Evolutionary conservation across 83 land plant species (phyloP).

Genomic region (Isoetes engelmannii): DNA sequence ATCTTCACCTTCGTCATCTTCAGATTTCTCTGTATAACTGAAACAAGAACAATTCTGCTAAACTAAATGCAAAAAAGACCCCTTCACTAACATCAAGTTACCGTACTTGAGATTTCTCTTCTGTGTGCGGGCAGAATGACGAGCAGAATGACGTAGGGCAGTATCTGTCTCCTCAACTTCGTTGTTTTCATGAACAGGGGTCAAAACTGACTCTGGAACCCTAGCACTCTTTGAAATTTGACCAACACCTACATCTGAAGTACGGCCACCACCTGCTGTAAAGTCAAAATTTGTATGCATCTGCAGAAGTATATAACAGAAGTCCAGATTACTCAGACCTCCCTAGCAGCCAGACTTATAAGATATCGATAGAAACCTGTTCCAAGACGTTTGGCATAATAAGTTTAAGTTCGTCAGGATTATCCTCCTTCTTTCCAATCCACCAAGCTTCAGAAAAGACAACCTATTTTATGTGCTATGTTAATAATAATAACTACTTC

Average conservation of each 20-base stretch:
- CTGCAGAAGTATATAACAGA: constrained; percentile 28
- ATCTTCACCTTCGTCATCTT: no score
- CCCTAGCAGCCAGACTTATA: background rate
- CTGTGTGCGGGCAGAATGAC: constrained; percentile 51
- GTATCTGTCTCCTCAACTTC: constrained; percentile 20
- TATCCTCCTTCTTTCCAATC: constrained; percentile 85
- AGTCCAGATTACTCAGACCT: background rate
- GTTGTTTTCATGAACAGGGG: constrained; percentile 27
- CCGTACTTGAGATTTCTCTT: constrained; percentile 51
- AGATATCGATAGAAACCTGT: constrained; percentile 32
- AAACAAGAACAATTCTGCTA: no score
- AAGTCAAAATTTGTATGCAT: constrained; percentile 59
- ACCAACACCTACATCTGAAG: background rate
- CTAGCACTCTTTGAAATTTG: constrained; percentile 13
- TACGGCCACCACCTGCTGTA: constrained; percentile 72
- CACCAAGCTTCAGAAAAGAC: constrained; percentile 92
- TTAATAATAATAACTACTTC: background rate
- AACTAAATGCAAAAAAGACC: no score
- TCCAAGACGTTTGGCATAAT: constrained; percentile 57
- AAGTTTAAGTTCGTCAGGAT: constrained; percentile 73
- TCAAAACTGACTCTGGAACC: constrained; percentile 11
- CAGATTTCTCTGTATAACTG: no score
- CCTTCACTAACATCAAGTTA: background rate
- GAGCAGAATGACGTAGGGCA: constrained; percentile 23
- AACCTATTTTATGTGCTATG: constrained; percentile 38